phyloP scores from a whole-genome alignment of 768 basidiomycete genomes.

The Lentinus tigrinus region DNA sequence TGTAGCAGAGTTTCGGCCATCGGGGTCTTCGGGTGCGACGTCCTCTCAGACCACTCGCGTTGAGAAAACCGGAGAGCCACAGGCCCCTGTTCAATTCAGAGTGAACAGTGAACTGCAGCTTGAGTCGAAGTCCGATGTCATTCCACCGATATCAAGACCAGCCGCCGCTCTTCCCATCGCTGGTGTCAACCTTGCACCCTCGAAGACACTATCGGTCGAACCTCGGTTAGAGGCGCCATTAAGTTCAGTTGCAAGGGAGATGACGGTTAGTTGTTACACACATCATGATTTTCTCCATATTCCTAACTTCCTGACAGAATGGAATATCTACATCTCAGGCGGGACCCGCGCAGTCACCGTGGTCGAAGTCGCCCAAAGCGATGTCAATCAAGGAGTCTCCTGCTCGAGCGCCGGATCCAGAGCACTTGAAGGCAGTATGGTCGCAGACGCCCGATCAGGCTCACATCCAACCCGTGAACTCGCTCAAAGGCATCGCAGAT shows the following conservation, averaged over 20 bases:
- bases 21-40: conserved; percentile 67
- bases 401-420: conserved; percentile 70
- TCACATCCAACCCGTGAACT: conserved; percentile 69
- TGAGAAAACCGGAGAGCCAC: conserved; percentile 48
- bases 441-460: conserved; percentile 74
- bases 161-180: conserved; percentile 1
- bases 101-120: conserved; percentile 75
- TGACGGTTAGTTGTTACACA: background rate
- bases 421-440: conserved; percentile 84
- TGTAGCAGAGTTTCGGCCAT: conserved; percentile 59
- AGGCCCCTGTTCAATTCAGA: conserved; percentile 65
- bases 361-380: conserved; percentile 54
- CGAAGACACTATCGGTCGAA: background rate
- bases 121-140: background rate
- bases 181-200: background rate
- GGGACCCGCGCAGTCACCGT: conserved; percentile 41
- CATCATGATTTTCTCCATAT: background rate
- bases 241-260: background rate
- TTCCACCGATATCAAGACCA: background rate
- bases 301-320: background rate
- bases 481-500: conserved; percentile 80
- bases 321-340: background rate
- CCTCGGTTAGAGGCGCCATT: background rate
- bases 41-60: conserved; percentile 68
- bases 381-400: conserved; percentile 67